These are phyloP conservation scores for Dichotomocladium elegans DNA, from an alignment of 371 early-diverging fungal species.

Conservation along the genomic window DNA sequence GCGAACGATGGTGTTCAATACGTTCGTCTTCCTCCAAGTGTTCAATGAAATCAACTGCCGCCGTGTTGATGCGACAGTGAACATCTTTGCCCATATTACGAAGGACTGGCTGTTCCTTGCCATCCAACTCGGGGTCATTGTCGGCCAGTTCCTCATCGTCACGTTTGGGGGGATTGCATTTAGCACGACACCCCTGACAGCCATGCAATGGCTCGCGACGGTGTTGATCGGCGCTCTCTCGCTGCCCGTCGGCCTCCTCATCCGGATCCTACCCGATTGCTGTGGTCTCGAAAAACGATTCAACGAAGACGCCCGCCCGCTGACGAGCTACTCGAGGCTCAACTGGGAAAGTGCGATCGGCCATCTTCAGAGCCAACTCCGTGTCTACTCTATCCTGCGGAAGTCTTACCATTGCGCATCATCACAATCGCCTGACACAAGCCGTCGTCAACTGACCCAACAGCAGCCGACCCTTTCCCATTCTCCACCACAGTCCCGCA, in stretches of 20 bases:
- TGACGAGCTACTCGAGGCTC: slow-evolving; percentile 50
- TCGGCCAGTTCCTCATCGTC: slow-evolving; percentile 80
- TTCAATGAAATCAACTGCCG: slow-evolving; percentile 90
- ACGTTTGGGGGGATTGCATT: slow-evolving; percentile 89
- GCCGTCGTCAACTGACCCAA: no score
- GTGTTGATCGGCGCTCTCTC: slow-evolving; percentile 73
- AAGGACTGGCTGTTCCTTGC: slow-evolving; percentile 75
- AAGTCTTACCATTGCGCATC: slow-evolving; percentile 5
- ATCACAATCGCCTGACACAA: neutral
- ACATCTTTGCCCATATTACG: slow-evolving; percentile 79
- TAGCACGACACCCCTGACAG: slow-evolving; percentile 67
- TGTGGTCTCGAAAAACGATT: slow-evolving; percentile 42
- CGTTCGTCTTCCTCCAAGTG: slow-evolving; percentile 93
- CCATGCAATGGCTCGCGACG: slow-evolving; percentile 79
- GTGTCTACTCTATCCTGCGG: slow-evolving; percentile 46
- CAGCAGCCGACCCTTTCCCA: no score
- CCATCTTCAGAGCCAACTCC: slow-evolving; percentile 44
- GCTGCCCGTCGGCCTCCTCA: slow-evolving; percentile 76
- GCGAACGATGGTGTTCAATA: slow-evolving; percentile 89
- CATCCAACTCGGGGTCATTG: slow-evolving; percentile 66
- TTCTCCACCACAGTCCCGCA: no score
- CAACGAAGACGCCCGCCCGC: slow-evolving; percentile 52
- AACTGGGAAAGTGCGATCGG: slow-evolving; percentile 57
- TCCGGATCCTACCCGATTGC: slow-evolving; percentile 72
- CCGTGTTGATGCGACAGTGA: slow-evolving; percentile 69